Percentiles rank a stretch among this genome's conserved stretches.
Evolutionary conservation across 306 rosid genomes (phyloP).

Genomic region (Abrus precatorius): DNA sequence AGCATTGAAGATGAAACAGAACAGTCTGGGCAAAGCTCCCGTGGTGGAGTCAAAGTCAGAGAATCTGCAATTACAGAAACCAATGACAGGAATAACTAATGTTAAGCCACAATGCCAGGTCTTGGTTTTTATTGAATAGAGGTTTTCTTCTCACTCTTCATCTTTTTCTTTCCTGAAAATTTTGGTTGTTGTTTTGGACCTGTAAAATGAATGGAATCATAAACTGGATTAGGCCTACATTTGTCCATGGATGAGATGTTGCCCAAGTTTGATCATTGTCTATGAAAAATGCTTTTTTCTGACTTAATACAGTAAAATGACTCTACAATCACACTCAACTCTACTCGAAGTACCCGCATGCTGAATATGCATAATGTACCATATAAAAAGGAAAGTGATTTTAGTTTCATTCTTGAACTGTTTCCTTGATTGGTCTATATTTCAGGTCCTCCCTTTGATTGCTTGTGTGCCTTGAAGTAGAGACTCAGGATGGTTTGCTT

Average conservation of each 20-base stretch:
- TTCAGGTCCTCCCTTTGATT: conserved; percentile 49
- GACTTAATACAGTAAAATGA: conserved; percentile 5
- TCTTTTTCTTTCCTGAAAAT: background rate
- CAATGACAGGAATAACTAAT: conserved; percentile 44
- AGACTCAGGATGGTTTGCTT: conserved; percentile 16
- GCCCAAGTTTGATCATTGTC: conserved; percentile 29
- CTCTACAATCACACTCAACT: conserved; percentile 26
- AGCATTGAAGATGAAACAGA: conserved; percentile 51
- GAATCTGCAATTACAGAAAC: conserved; percentile 53
- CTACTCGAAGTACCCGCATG: background rate
- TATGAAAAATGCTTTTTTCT: conserved; percentile 29
- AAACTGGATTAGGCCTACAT: conserved; percentile 17
- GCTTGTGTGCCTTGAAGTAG: conserved; percentile 45
- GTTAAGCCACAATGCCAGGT: conserved; percentile 51
- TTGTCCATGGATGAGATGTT: conserved; percentile 32
- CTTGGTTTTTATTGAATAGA: conserved; percentile 52
- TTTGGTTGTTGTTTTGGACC: conserved; percentile 19
- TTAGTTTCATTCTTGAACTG: conserved; percentile 33
- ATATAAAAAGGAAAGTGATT: background rate
- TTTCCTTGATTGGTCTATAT: conserved; percentile 23
- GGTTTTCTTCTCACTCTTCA: conserved; percentile 59
- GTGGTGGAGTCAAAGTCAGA: conserved; percentile 45
- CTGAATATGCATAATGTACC: conserved; percentile 37
- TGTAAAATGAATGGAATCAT: background rate
- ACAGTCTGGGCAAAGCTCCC: conserved; percentile 47